Percentiles rank a stretch among this genome's conserved stretches.
phyloP scores from a whole-genome alignment of 495 filamentous ascomycete genomes.

The Aspergillus taichungensis region DNA sequence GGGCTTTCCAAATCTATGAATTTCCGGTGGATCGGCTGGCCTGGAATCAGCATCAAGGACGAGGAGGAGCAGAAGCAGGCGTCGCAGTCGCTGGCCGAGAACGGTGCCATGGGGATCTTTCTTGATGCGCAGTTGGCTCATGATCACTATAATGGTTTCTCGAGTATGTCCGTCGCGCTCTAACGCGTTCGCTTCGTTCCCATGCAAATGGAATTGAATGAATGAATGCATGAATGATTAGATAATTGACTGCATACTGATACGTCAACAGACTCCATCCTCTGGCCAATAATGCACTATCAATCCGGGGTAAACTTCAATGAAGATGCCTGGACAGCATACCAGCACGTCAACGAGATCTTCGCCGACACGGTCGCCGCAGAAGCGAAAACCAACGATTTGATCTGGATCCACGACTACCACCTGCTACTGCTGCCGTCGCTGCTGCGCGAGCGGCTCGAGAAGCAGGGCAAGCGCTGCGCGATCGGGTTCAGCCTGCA shows the following conservation, averaged over 20 bases:
- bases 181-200: too few relatives aligned
- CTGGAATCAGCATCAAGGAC: constrained; percentile 54
- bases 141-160: constrained; percentile 53
- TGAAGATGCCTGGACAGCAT: constrained; percentile 79
- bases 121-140: constrained; percentile 45
- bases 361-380: constrained; percentile 74
- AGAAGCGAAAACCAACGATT: constrained; percentile 64
- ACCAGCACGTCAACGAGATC: constrained; percentile 72
- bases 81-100: constrained; percentile 32
- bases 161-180: constrained; percentile 24
- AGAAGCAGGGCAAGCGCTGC: constrained; percentile 58
- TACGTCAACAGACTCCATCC: constrained; percentile 63
- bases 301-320: constrained; percentile 86
- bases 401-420: constrained; percentile 97
- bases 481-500: constrained; percentile 94
- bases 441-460: constrained; percentile 72
- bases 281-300: constrained; percentile 96
- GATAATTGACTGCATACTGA: not conserved
- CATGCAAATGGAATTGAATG: not conserved
- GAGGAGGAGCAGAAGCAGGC: constrained; percentile 36
- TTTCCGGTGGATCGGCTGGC: constrained; percentile 94
- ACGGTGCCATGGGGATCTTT: constrained; percentile 47
- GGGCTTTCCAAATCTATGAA: constrained; percentile 76
- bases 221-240: too few relatives aligned
- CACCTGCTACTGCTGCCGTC: constrained; percentile 86